Evolutionary conservation across 305 asterid genomes (phyloP).

Genomic region (Withania somnifera): DNA sequence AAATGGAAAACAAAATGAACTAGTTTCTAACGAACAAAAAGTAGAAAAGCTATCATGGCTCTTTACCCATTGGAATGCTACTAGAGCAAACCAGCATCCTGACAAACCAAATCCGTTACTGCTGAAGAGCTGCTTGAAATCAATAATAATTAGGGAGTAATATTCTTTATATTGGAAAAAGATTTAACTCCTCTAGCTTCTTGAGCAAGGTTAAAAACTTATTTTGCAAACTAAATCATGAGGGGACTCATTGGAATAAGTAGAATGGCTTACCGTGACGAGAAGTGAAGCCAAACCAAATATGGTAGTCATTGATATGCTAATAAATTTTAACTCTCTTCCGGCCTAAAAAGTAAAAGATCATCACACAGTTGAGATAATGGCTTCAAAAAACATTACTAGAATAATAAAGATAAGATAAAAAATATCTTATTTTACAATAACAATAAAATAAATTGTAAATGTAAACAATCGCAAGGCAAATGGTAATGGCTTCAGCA

Average conservation of each 20-base stretch:
- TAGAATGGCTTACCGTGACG: slow-evolving; percentile 43
- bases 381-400: neutral
- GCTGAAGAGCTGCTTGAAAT: slow-evolving; percentile 40
- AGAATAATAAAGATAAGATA: neutral
- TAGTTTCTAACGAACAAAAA: neutral
- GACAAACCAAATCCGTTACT: slow-evolving; percentile 57
- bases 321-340: slow-evolving; percentile 78
- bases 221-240: neutral
- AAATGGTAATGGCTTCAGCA: neutral
- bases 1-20: neutral
- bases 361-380: neutral
- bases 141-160: neutral
- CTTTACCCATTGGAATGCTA: slow-evolving; percentile 85
- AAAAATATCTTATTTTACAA: neutral
- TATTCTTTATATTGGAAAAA: neutral
- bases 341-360: slow-evolving; percentile 53
- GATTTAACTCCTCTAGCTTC: neutral
- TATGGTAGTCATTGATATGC: slow-evolving; percentile 59
- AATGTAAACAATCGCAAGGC: neutral
- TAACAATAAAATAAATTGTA: neutral
- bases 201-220: neutral
- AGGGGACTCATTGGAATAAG: neutral
- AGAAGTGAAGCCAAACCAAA: slow-evolving; percentile 59
- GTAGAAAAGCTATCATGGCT: neutral
- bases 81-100: slow-evolving; percentile 82